Evolutionary conservation across 1,284 basidiomycete genomes (phyloP), one percentile per base, ranked within the genome.

Genomic region (Mycosarcoma maydis): DNA sequence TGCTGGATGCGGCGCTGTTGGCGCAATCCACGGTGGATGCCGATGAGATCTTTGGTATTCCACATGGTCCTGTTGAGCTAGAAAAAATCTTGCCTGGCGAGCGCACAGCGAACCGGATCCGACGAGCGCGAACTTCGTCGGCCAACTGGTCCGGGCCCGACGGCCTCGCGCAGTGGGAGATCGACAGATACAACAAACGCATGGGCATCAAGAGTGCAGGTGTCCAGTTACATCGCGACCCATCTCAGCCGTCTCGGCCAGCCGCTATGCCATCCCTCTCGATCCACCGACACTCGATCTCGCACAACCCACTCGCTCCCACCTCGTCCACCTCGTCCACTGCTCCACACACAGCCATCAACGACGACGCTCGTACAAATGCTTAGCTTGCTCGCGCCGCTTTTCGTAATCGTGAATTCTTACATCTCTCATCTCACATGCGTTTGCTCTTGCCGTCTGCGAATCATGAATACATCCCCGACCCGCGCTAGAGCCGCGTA

Each of bases 31-130:
- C 67, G 3, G 52, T 78, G 7, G 77, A 80, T 40, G 72, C 78
- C 0, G 78, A 80, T 53, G 72, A 69, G 41, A 76, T 80, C 56
- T 80, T 80, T 65, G 78, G 78, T 30, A 72, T 75, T 20, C 77
- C 76, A 7, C 53, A 73, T 16, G 77, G 75, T 5, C 74, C 67
- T 8, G 77, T 80, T 19, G 69, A 72, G 23, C 60, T 79, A 7
- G 76, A 79, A 20, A 64, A 72, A 41, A 78, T 79, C 50, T 34
- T 80, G 44, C 77, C 78, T 4, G 59, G 70, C 3, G 67, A 70
- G 26, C 51, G 64, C 5, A 52, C 51, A 6, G 53, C 68, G 39
- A 58, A 62, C 26, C 61, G 75, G 9, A 75, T 72, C 48, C 57
- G 61, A 9, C 55, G 73, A 16, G 73, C 75, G 22, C 60, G 75